Conservation (phyloP, 169 alveolate genomes). For the Cryptosporidium sp. region DNA sequence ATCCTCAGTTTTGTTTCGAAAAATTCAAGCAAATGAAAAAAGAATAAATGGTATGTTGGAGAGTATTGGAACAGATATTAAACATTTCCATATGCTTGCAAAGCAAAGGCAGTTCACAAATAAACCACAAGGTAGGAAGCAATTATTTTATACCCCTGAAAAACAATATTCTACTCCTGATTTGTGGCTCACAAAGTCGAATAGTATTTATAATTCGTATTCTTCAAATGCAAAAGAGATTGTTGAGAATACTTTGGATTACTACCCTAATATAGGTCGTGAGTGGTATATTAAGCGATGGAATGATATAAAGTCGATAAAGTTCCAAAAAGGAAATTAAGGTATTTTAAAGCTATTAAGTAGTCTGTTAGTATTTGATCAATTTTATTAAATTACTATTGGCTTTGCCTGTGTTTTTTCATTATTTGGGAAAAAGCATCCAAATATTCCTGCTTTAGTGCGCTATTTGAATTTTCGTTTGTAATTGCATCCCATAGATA, state of each 20-base stretch:
- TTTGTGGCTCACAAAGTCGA: constrained; percentile 68
- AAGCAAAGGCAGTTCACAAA: constrained; percentile 72
- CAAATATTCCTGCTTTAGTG: constrained; percentile 39
- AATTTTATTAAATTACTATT: not conserved
- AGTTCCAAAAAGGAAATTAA: constrained; percentile 21
- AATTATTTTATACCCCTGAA: constrained; percentile 63
- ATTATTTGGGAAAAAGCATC: constrained; percentile 26
- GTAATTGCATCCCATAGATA: constrained; percentile 68
- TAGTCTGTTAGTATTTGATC: not conserved
- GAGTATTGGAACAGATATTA: constrained; percentile 41
- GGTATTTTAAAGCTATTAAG: not conserved
- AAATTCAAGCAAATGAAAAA: constrained; percentile 64
- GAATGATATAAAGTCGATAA: constrained; percentile 58
- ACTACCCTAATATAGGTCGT: constrained; percentile 58
- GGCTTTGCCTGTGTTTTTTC: constrained; percentile 1
- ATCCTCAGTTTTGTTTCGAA: constrained; percentile 42
- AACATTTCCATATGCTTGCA: constrained; percentile 61
- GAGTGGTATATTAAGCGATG: constrained; percentile 64
- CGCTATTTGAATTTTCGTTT: not conserved
- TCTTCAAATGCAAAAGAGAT: constrained; percentile 62
- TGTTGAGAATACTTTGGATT: constrained; percentile 49
- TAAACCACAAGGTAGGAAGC: constrained; percentile 74
- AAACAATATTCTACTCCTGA: constrained; percentile 62
- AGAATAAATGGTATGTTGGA: constrained; percentile 49
- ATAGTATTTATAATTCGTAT: constrained; percentile 43